Evolutionary conservation across 1,284 basidiomycete genomes (phyloP), one percentile per base, ranked within the genome.

Genomic region (Paramarasmius palmivorus): DNA sequence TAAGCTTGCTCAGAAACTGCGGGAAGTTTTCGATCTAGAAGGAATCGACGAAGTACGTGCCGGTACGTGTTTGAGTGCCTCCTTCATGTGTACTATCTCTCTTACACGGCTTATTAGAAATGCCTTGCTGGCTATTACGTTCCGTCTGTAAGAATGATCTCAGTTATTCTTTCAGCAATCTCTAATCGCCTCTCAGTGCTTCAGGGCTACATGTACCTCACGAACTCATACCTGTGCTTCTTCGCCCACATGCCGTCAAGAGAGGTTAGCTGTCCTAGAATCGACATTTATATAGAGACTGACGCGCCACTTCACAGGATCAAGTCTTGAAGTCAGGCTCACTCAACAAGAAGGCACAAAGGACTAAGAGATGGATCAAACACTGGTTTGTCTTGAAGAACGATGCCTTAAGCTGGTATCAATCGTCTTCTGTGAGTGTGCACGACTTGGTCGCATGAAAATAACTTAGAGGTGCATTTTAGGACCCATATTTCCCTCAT

Each of bases 401-500:
- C 61, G 93, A 94, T 63, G 91, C 93, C 0, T 73, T 98, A 35
- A 93, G 91, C 15, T 98, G 95, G 95, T 97, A 93, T 67, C 90
- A 93, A 57, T 93, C 90, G n/a, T 91, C 93, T 41, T 86, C 90
- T 51, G 92, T 92, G 65, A 72, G 82, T 56, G 12, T n/a, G 50
- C n/a, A 3, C 64, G 39, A 49, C 15, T 41, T n/a, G n/a, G n/a
- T n/a, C n/a, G n/a, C n/a, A n/a, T n/a, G n/a, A n/a, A n/a, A n/a
- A n/a, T n/a, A n/a, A n/a, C n/a, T n/a, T n/a, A n/a, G n/a, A n/a
- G n/a, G n/a, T n/a, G n/a, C n/a, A n/a, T n/a, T 8, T 38, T 59
- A 93, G 86, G 94, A 98, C 62, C 95, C 94, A 0, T 99, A 98
- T 72, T 98, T 99, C 69, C 93, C 95, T 6, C 91, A 95, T 60